These are phyloP conservation scores for Ambrosia hybrid DNA, from an alignment of 140 eudicot genomes.

Conservation along the genomic window DNA sequence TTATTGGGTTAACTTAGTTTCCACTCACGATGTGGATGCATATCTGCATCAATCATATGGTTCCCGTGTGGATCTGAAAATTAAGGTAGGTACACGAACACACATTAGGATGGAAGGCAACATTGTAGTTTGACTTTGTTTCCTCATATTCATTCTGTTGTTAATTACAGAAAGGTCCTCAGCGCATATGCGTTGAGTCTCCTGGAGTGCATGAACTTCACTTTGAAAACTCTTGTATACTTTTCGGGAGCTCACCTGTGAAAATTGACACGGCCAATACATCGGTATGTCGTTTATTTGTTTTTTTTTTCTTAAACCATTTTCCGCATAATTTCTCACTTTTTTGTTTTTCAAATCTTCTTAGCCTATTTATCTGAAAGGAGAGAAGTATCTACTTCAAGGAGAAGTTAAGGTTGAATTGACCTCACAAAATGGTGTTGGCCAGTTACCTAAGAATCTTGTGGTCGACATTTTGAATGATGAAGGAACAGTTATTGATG, in stretches of 20 bases:
- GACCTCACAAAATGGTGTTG: conserved; percentile 39
- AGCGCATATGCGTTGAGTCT: conserved; percentile 67
- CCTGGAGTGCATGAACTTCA: conserved; percentile 94
- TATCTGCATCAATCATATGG: conserved; percentile 63
- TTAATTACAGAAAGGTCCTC: conserved; percentile 80
- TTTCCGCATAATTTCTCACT: conserved; percentile 27
- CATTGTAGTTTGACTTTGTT: conserved; percentile 5
- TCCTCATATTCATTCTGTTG: conserved; percentile 18
- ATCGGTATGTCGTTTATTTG: conserved; percentile 41
- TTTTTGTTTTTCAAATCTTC: conserved; percentile 18
- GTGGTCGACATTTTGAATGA: conserved; percentile 49
- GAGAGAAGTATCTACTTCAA: conserved; percentile 80
- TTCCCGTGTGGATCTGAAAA: conserved; percentile 65
- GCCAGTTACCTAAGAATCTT: conserved; percentile 54
- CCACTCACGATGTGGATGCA: conserved; percentile 86
- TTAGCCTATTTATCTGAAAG: conserved; percentile 81
- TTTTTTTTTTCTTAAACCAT: not conserved
- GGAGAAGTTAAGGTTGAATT: conserved; percentile 69
- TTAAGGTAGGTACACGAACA: conserved; percentile 52
- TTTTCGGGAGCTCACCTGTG: conserved; percentile 68
- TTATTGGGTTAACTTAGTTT: conserved; percentile 76
- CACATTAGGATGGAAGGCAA: conserved; percentile 12
- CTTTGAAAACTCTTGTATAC: conserved; percentile 80
- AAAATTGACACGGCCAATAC: conserved; percentile 65
- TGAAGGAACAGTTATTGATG: conserved; percentile 53